A percentile compares a stretch with the other conserved stretches of the same genome.
Evolutionary conservation across 108 stramenopile genomes (phyloP).

Genomic region (Nannochloropsis salina): DNA sequence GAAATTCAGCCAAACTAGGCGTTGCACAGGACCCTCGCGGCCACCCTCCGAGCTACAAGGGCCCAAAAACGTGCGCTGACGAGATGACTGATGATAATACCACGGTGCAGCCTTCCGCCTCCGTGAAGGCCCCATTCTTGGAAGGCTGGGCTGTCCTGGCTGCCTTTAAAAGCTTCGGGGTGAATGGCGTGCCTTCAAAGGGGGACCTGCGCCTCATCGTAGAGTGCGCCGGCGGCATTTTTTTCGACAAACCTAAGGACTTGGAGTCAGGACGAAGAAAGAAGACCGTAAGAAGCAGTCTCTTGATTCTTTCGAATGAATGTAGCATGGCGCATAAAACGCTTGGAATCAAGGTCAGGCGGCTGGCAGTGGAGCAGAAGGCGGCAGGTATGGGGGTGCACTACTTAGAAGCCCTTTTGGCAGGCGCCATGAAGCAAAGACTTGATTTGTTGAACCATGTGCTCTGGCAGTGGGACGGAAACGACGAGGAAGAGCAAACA

Average conservation of each 20-base stretch:
- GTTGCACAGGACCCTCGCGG: background rate
- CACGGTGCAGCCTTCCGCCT: background rate
- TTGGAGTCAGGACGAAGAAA: background rate
- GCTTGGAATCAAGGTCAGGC: background rate
- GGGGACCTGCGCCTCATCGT: background rate
- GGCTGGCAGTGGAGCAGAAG: background rate
- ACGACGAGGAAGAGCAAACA: background rate
- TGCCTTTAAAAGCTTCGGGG: background rate
- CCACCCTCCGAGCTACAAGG: no score
- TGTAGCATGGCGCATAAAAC: background rate
- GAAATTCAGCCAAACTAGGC: background rate
- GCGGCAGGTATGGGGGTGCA: background rate
- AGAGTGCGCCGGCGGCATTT: conserved; percentile 15
- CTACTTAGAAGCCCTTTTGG: background rate
- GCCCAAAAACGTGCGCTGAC: background rate
- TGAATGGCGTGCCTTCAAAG: background rate
- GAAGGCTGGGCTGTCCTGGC: background rate
- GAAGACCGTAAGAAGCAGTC: background rate
- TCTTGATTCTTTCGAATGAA: conserved; percentile 14
- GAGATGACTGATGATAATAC: background rate
- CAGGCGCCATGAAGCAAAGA: conserved; percentile 1
- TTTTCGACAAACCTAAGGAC: conserved; percentile 1
- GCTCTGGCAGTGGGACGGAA: background rate
- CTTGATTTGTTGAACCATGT: background rate
- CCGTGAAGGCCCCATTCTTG: background rate